Conservation (phyloP, 192 early-diverging fungal genomes). For the Coemansia sp. region DNA sequence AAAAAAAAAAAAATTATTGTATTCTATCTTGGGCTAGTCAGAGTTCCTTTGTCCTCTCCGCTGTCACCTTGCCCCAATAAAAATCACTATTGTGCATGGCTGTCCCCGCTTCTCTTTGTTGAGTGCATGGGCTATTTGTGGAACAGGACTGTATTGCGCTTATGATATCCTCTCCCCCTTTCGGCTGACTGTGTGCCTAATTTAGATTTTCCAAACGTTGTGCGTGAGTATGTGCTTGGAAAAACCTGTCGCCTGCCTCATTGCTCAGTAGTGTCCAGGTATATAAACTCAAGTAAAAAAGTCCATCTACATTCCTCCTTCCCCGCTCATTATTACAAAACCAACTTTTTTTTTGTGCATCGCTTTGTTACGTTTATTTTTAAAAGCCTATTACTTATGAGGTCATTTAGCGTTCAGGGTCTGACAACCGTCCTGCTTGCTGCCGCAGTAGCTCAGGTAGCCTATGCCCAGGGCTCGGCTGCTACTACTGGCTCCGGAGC, state of each 20-base stretch:
- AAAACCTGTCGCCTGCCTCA: background rate
- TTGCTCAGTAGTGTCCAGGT: background rate
- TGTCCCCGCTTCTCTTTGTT: background rate
- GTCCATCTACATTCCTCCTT: background rate
- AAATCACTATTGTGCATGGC: background rate
- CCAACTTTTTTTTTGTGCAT: background rate
- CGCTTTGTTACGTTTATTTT: background rate
- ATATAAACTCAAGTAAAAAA: background rate
- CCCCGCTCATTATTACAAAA: background rate
- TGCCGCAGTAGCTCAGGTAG: background rate
- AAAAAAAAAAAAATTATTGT: too few species aligned
- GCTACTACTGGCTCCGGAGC: background rate
- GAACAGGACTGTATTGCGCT: background rate
- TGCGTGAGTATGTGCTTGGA: background rate
- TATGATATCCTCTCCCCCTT: background rate
- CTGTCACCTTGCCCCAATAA: background rate
- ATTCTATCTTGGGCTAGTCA: background rate
- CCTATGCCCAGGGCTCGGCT: background rate
- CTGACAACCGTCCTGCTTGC: background rate
- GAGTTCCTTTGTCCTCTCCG: background rate
- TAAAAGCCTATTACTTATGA: background rate
- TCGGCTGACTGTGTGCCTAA: background rate
- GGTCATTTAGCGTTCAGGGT: conserved; percentile 1
- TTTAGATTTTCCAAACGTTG: conserved; percentile 2
- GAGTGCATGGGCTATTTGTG: conserved; percentile 1